Evolutionary conservation across 2,329 filamentous ascomycete species (phyloP).

Genomic region (Zymoseptoria brevis): DNA sequence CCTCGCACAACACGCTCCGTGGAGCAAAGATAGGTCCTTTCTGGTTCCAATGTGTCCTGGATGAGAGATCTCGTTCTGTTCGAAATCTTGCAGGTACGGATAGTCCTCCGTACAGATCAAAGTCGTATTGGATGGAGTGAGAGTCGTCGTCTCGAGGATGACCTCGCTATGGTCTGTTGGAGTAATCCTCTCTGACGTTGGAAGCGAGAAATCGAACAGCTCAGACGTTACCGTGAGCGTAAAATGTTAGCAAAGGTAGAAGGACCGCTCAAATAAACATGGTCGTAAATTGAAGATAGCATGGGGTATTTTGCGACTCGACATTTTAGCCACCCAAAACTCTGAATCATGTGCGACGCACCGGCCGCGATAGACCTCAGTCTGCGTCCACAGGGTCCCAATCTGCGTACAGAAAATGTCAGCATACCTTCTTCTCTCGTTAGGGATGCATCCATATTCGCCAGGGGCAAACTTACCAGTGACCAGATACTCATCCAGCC

Average conservation of each 20-base stretch:
- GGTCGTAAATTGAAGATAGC: neutral
- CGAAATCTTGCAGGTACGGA: no score
- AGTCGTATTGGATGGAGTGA: no score
- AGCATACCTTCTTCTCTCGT: slow-evolving; percentile 1
- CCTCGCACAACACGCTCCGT: no score
- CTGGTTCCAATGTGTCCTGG: no score
- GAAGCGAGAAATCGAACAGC: neutral
- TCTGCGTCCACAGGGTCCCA: slow-evolving; percentile 30
- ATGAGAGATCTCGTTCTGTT: no score
- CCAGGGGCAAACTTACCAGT: slow-evolving; percentile 33
- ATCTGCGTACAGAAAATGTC: slow-evolving; percentile 17
- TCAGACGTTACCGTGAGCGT: neutral
- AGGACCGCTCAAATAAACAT: neutral
- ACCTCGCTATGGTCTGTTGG: no score
- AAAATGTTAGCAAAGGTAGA: neutral
- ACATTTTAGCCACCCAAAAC: neutral
- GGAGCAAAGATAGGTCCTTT: no score
- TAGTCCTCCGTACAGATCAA: no score
- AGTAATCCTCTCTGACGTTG: no score
- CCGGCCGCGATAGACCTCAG: neutral
- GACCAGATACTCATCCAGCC: slow-evolving; percentile 62
- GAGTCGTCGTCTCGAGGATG: no score
- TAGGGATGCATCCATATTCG: no score
- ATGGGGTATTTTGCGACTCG: neutral
- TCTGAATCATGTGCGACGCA: neutral